Evolutionary conservation across 305 asterid genomes (phyloP).

Genomic region (Ilex paraguariensis): DNA sequence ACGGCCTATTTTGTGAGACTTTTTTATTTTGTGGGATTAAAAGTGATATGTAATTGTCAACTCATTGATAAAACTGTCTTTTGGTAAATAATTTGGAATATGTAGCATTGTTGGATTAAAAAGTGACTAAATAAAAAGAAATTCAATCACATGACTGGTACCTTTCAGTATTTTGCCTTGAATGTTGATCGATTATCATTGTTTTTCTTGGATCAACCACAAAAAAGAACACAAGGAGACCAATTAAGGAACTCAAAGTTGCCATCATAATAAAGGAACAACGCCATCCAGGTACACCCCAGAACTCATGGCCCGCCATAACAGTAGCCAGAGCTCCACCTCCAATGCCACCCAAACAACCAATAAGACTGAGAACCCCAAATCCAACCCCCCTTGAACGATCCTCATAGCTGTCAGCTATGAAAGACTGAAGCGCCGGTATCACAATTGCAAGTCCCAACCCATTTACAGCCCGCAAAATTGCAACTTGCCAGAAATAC

Average conservation of each 20-base stretch:
- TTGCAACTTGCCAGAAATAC: slow-evolving; percentile 69
- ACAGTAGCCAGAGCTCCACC: slow-evolving; percentile 97
- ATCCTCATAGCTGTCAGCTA: slow-evolving; percentile 88
- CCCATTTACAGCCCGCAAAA: slow-evolving; percentile 91
- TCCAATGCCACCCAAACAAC: slow-evolving; percentile 90
- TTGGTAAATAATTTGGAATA: too few species aligned
- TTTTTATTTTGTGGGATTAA: too few species aligned
- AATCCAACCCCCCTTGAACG: slow-evolving; percentile 82
- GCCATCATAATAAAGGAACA: slow-evolving; percentile 76
- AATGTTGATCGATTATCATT: slow-evolving; percentile 26
- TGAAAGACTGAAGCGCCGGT: slow-evolving; percentile 91
- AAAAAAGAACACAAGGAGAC: slow-evolving; percentile 63
- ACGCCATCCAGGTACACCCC: slow-evolving; percentile 95
- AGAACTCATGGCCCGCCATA: slow-evolving; percentile 73
- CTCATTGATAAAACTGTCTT: too few species aligned
- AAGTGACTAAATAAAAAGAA: too few species aligned
- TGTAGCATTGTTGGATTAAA: too few species aligned
- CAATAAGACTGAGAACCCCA: slow-evolving; percentile 78
- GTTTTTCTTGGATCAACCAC: slow-evolving; percentile 66
- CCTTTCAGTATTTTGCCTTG: slow-evolving; percentile 49
- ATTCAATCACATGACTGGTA: slow-evolving; percentile 11
- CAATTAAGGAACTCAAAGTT: slow-evolving; percentile 65
- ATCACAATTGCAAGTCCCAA: slow-evolving; percentile 91
- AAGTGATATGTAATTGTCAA: too few species aligned
- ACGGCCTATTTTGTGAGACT: too few species aligned